Percentiles rank a stretch among this genome's conserved stretches.
Evolutionary conservation across 1,139 yeast species (phyloP).

Genomic region (Pichia sp.): DNA sequence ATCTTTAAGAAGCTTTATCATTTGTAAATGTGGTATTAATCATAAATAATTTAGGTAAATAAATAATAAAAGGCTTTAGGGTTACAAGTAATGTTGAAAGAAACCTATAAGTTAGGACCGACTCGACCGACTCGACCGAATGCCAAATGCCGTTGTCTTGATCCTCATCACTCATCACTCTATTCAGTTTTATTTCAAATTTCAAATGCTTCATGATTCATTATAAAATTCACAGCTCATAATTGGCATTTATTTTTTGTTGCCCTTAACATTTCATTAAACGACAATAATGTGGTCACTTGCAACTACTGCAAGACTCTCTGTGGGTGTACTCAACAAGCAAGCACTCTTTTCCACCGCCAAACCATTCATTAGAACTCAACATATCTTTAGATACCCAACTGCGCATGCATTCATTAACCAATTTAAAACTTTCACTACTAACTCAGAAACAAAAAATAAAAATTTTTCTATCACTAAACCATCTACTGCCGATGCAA

Average conservation of each 20-base stretch:
- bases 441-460: not conserved
- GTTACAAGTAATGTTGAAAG: too few relatives aligned
- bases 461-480: not conserved
- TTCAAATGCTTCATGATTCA: too few relatives aligned
- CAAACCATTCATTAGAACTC: too few relatives aligned
- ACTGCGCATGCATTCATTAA: not conserved
- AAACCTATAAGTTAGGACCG: too few relatives aligned
- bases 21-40: not conserved
- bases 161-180: too few relatives aligned
- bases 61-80: too few relatives aligned
- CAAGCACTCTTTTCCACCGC: not conserved
- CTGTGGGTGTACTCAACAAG: not conserved
- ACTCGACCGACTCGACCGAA: too few relatives aligned
- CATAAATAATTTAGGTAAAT: too few relatives aligned
- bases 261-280: not conserved
- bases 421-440: slow-evolving; percentile 5
- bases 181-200: too few relatives aligned
- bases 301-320: not conserved
- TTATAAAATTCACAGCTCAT: too few relatives aligned
- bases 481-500: slow-evolving; percentile 8
- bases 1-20: not conserved
- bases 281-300: not conserved
- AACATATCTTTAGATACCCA: not conserved
- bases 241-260: too few relatives aligned
- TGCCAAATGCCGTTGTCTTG: too few relatives aligned